These are phyloP conservation scores for Dichotomopilus funicola DNA, from an alignment of 2,329 filamentous ascomycete genomes.

Conservation along the genomic window DNA sequence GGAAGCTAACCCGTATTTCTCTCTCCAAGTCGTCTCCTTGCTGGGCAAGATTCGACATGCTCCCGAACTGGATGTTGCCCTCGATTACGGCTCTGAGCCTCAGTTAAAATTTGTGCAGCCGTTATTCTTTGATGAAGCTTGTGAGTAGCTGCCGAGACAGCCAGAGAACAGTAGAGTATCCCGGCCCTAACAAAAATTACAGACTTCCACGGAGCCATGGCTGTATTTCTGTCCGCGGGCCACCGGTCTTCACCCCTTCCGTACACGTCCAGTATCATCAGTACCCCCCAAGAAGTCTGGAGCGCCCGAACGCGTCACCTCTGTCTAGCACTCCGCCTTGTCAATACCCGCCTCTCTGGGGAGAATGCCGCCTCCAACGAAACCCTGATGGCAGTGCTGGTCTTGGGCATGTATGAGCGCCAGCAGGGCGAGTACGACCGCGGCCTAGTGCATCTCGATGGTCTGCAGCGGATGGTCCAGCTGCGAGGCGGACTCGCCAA, in stretches of 20 bases:
- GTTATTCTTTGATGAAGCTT: slow-evolving; percentile 23
- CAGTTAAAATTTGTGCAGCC: background rate
- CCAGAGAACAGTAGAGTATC: too few species aligned
- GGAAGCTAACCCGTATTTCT: background rate
- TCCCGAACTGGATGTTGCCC: slow-evolving; percentile 1
- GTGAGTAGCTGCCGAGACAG: slow-evolving; percentile 16
- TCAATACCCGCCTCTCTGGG: slow-evolving; percentile 27
- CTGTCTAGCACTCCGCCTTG: slow-evolving; percentile 22
- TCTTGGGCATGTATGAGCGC: slow-evolving; percentile 25
- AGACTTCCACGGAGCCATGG: slow-evolving; percentile 28
- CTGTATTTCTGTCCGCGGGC: slow-evolving; percentile 9
- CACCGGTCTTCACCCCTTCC: background rate
- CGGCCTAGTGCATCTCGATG: slow-evolving; percentile 27
- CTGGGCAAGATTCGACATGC: slow-evolving; percentile 3
- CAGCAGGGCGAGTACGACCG: slow-evolving; percentile 20
- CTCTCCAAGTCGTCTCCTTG: slow-evolving; percentile 1
- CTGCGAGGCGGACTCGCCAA: slow-evolving; percentile 27
- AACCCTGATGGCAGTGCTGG: slow-evolving; percentile 26
- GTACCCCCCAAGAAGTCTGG: background rate
- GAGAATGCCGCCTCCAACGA: slow-evolving; percentile 23
- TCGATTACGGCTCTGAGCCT: slow-evolving; percentile 5
- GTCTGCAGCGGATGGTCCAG: slow-evolving; percentile 26
- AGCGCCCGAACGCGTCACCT: slow-evolving; percentile 23
- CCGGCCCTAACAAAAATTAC: background rate
- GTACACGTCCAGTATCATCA: too few species aligned